phyloP scores from a whole-genome alignment of 139 green algal genomes.

The Desmodesmus armatus region DNA sequence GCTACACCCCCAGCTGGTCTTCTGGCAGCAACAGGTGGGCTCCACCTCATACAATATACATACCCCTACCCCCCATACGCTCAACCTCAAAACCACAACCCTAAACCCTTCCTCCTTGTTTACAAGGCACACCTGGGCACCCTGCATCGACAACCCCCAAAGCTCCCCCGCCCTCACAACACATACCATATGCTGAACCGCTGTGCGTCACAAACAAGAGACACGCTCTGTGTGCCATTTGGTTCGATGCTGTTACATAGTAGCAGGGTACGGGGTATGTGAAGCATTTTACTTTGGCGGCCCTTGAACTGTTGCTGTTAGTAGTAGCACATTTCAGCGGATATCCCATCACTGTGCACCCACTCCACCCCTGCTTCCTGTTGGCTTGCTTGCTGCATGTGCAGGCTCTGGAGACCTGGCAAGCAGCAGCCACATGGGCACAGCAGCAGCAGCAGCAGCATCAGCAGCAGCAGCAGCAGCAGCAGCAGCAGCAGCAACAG shows the following conservation, averaged over 20 bases:
- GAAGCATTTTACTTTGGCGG: neutral
- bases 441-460: conserved; percentile 7
- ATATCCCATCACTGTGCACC: neutral
- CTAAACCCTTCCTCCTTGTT: too few species aligned
- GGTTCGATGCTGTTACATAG: too few species aligned
- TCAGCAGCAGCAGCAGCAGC: neutral
- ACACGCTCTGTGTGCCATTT: neutral
- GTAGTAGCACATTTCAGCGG: neutral
- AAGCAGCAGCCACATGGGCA: conserved; percentile 19
- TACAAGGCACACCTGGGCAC: too few species aligned
- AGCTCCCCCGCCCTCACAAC: too few species aligned
- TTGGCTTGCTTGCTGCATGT: neutral
- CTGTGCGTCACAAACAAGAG: neutral
- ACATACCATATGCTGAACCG: too few species aligned
- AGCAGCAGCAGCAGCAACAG: conserved; percentile 9
- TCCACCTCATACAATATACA: too few species aligned
- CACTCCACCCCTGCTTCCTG: neutral
- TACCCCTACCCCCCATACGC: too few species aligned
- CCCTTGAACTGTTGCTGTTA: neutral
- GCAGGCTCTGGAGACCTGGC: neutral
- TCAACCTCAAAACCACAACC: too few species aligned
- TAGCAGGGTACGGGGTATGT: neutral
- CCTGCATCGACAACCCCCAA: too few species aligned
- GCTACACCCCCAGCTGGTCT: neutral
- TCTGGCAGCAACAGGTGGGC: conserved; percentile 33